Base-by-base conservation (phyloP, 129 eudicot genomes). In the Saussurea involucrata region DNA sequence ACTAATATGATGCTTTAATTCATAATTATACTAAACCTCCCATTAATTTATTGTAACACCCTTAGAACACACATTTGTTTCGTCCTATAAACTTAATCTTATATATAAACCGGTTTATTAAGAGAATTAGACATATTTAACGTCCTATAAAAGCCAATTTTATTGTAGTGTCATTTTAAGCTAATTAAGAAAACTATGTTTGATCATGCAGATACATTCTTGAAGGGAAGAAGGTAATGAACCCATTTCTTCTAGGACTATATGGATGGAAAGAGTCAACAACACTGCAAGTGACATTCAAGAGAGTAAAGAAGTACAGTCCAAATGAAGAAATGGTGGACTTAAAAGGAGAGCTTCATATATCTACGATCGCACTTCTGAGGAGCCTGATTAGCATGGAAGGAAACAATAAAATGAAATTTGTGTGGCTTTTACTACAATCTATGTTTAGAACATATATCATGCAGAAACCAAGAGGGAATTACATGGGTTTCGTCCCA, bases 191-290 rank as follows among this genome's bases (percentile, higher is more conserved):
- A 24, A 74, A 36, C 17, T 68, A 8, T 4, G 9, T 22, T 42
- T 28, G 49, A 61, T 32, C 36, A 32, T 66, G 77, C 82, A 86
- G 90, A 76, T 86, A 86, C 49, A 71, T 83, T 76, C 73, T 86
- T 44, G 87, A 86, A 71, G 90, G 90, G 78, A 83, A 61, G 82
- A 86, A 86, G 79, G 69, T 83, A 66, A 72, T 86, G 87, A 83
- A 83, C 60, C 90, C 90, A 5, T 83, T 66, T 80, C 85, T 86
- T 24, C 63, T 83, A 24, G 90, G 83, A 21, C 40, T 80, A 61
- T 83, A 83, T 40, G 81, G 76, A 22, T 83, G 79, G 86, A 86
- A 68, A 80, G 90, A 83, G 60, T 82, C 87, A 17, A 86, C 90
- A 49, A 83, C 81, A 77, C 22, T 86, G 83, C 80, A 86, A 60